Evolutionary conservation across 2,329 filamentous ascomycete species (phyloP).

Genomic region (Apiospora sp.): DNA sequence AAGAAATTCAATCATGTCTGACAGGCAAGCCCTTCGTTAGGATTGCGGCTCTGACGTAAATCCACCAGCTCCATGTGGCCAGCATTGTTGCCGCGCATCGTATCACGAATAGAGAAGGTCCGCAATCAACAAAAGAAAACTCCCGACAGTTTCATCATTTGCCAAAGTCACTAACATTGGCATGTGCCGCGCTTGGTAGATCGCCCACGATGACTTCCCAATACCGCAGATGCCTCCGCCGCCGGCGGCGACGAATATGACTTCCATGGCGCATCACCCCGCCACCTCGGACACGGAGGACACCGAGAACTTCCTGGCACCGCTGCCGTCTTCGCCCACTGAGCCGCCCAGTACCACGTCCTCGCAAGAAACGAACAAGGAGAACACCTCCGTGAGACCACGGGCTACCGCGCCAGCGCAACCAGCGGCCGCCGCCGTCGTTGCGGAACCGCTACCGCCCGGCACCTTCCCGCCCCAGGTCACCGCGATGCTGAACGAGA

Average conservation of each 20-base stretch:
- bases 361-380: constrained; percentile 71
- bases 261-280: constrained; percentile 40
- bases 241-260: constrained; percentile 30
- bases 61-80: constrained; percentile 47
- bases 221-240: constrained; percentile 66
- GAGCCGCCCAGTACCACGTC: constrained; percentile 46
- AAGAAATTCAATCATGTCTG: constrained; percentile 43
- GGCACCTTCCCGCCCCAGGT: constrained; percentile 70
- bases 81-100: constrained; percentile 45
- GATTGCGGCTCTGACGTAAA: constrained; percentile 17
- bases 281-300: constrained; percentile 44
- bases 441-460: constrained; percentile 45
- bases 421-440: constrained; percentile 45
- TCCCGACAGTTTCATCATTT: not conserved
- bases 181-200: constrained; percentile 56
- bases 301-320: constrained; percentile 53
- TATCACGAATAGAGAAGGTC: constrained; percentile 60
- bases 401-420: constrained; percentile 48
- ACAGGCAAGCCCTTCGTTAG: constrained; percentile 19
- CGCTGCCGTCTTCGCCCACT: constrained; percentile 54
- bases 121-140: constrained; percentile 26
- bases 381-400: constrained; percentile 58
- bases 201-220: constrained; percentile 77
- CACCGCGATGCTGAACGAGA: constrained; percentile 66
- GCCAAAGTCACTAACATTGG: constrained; percentile 26